These are phyloP conservation scores for Lecanicillium sp. DNA, from an alignment of 2,329 filamentous ascomycete genomes.

Conservation along the genomic window DNA sequence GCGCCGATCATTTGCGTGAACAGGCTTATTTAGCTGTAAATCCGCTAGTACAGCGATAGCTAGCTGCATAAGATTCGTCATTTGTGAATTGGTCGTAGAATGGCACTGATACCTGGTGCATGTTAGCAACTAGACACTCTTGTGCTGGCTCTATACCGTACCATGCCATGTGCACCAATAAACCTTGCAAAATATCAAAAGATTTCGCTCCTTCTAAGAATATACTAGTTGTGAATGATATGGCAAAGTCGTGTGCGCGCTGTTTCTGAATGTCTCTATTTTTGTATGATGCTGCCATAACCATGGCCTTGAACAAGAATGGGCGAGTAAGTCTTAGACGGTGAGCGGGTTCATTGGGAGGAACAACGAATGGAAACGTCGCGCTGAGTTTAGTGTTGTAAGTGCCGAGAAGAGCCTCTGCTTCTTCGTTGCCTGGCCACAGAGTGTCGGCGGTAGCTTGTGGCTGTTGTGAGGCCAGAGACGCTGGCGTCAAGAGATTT, in stretches of 20 bases:
- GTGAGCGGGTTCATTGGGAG: neutral
- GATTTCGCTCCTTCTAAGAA: conserved; percentile 3
- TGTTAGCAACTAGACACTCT: neutral
- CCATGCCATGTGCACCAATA: conserved; percentile 5
- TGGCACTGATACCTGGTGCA: conserved; percentile 6
- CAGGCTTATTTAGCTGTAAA: conserved; percentile 6
- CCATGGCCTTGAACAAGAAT: conserved; percentile 7
- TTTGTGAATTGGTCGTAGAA: conserved; percentile 4
- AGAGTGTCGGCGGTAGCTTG: neutral
- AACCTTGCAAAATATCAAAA: conserved; percentile 4
- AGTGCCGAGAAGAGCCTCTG: neutral
- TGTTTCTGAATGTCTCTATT: conserved; percentile 4
- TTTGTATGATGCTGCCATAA: conserved; percentile 4
- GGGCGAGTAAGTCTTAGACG: neutral
- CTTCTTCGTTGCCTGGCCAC: conserved; percentile 1
- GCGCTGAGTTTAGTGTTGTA: neutral
- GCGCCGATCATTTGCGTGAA: conserved; percentile 4
- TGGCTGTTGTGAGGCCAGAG: neutral
- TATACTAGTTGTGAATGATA: conserved; percentile 1
- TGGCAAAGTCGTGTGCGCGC: conserved; percentile 5
- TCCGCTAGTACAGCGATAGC: conserved; percentile 4
- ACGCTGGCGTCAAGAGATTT: neutral
- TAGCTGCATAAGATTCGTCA: conserved; percentile 5
- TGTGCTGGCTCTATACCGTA: neutral
- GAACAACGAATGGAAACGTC: conserved; percentile 4